A percentile compares a stretch with the other conserved stretches of the same genome.
Evolutionary conservation across 306 rosid species (phyloP).

Genomic region (Dryas alaskensis): DNA sequence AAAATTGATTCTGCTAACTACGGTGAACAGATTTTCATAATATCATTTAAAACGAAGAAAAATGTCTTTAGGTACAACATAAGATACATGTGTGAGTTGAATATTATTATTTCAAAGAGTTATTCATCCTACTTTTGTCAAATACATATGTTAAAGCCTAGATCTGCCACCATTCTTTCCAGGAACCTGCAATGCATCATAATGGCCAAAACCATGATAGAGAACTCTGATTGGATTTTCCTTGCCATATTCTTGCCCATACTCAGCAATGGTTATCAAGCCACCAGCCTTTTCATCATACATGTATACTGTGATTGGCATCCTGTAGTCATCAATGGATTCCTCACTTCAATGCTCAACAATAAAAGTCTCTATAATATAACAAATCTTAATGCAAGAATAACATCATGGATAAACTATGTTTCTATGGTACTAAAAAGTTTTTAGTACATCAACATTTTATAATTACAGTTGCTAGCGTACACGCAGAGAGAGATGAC

Average conservation of each 20-base stretch:
- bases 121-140: background rate
- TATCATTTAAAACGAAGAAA: background rate
- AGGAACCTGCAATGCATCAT: conserved; percentile 77
- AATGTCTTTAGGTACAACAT: background rate
- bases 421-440: background rate
- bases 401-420: background rate
- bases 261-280: conserved; percentile 87
- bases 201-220: conserved; percentile 89
- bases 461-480: background rate
- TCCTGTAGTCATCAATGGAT: conserved; percentile 45
- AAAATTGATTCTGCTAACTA: no score
- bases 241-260: conserved; percentile 84
- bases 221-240: conserved; percentile 80
- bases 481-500: conserved; percentile 13
- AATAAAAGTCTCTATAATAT: background rate
- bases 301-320: conserved; percentile 96
- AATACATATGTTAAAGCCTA: conserved; percentile 35
- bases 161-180: conserved; percentile 42
- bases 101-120: background rate
- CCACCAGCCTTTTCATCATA: conserved; percentile 73
- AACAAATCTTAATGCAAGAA: background rate
- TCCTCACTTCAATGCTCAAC: conserved; percentile 20
- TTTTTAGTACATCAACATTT: background rate
- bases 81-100: background rate
- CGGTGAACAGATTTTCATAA: background rate